phyloP scores from a whole-genome alignment of 2,329 filamentous ascomycete genomes.

The Septoria linicola region DNA sequence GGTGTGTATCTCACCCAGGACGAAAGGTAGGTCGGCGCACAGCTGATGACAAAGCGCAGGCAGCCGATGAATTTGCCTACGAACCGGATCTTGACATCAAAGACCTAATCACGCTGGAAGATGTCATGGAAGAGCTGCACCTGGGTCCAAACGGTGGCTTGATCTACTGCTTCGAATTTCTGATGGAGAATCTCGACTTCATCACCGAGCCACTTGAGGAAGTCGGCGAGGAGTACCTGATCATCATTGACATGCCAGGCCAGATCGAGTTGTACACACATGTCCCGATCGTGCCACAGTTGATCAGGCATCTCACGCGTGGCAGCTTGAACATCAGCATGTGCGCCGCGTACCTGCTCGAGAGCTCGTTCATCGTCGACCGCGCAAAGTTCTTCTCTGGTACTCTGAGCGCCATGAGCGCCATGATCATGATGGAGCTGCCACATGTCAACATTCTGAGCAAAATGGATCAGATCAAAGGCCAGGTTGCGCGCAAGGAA shows the following conservation, averaged over 20 bases:
- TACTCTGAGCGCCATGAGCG: conserved; percentile 93
- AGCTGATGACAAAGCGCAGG: conserved; percentile 53
- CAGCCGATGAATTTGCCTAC: conserved; percentile 89
- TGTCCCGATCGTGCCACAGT: conserved; percentile 82
- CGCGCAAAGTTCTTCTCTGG: conserved; percentile 97
- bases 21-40: conserved; percentile 11
- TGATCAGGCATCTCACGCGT: conserved; percentile 78
- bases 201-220: conserved; percentile 79
- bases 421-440: conserved; percentile 97
- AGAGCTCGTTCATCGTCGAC: conserved; percentile 93
- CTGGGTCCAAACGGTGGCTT: conserved; percentile 89
- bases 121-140: conserved; percentile 94
- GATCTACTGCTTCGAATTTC: conserved; percentile 95
- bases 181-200: conserved; percentile 92
- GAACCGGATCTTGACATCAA: conserved; percentile 92
- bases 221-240: conserved; percentile 90
- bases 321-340: conserved; percentile 85
- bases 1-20: conserved; percentile 5
- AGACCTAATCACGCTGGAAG: conserved; percentile 86
- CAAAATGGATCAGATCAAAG: conserved; percentile 97
- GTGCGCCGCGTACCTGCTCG: conserved; percentile 90
- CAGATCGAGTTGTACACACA: conserved; percentile 99
- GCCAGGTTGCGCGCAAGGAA: conserved; percentile 81
- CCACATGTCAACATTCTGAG: conserved; percentile 94
- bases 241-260: conserved; percentile 97